Evolutionary conservation across 495 filamentous ascomycete species (phyloP), one percentile per base, ranked within the genome.

Genomic region (Annulohypoxylon maeteangense): DNA sequence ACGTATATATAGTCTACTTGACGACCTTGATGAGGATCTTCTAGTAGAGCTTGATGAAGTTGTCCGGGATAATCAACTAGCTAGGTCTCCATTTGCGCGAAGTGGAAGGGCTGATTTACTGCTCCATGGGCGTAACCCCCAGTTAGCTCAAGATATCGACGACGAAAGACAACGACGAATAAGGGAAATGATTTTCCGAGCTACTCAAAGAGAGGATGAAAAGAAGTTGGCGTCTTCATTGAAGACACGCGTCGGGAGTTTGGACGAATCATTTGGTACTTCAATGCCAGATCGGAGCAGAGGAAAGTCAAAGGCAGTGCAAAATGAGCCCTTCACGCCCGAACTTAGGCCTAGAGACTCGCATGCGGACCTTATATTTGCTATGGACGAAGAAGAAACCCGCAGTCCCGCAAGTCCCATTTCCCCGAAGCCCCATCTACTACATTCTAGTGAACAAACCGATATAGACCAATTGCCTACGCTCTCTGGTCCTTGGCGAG

Each of bases 11-110:
- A 78, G 75, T 65, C 85, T 92, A 32, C 83, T 99, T 7, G 90
- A 94, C 68, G 91, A 93, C 63, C 86, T 99, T n/a, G 93, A 98
- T 50, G 87, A 90, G n/a, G 88, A 94, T 56, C 77, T 98, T 45
- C 84, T 98, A 31, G 57, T 84, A 6, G 92, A 96, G 62, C 85
- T 99, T 14, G 92, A 97, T 75, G 78, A 84, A 20, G 87, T 92
- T 27, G 92, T 97, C 50, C 88, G 90, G 51, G 88, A 90, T 55
- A 96, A 97, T 74, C 95, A 98, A 70, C 77, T 91, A 32, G 86
- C 90, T 18, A 89, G 87, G 74, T 87, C 90, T 29, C 92, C 92
- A 1, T 87, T 94, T 66, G 91, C 90, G 3, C 89, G 89, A 71
- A 92, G 91, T 44, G 91, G 90, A 7, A 89, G 88, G 68, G 88